phyloP scores from a whole-genome alignment of 805 yeast species.

The Kuraishia piskuri region DNA sequence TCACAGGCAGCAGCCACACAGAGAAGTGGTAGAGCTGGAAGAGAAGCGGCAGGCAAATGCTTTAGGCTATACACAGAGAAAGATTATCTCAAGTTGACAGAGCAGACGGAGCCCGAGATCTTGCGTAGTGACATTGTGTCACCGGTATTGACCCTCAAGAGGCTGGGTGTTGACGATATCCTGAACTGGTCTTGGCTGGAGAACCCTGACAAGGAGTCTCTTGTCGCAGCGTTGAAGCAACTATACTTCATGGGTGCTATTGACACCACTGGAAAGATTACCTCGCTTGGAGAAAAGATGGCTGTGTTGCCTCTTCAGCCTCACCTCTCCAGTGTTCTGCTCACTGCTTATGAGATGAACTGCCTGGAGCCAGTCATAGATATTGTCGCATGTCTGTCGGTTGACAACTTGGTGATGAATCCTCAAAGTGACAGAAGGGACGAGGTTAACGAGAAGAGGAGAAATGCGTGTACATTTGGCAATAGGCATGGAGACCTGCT shows the following conservation, averaged over 20 bases:
- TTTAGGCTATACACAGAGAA: slow-evolving; percentile 74
- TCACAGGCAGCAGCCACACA: slow-evolving; percentile 94
- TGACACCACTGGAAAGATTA: slow-evolving; percentile 66
- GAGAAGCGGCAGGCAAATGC: slow-evolving; percentile 90
- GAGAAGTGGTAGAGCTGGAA: slow-evolving; percentile 98
- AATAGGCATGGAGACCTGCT: slow-evolving; percentile 72
- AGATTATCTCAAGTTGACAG: slow-evolving; percentile 53
- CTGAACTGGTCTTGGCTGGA: slow-evolving; percentile 90
- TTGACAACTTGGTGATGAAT: slow-evolving; percentile 76
- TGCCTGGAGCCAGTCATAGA: slow-evolving; percentile 65
- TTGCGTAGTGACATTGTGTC: slow-evolving; percentile 76
- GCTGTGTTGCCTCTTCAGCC: slow-evolving; percentile 90
- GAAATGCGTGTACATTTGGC: slow-evolving; percentile 66
- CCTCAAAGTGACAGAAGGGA: slow-evolving; percentile 79
- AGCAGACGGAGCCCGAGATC: slow-evolving; percentile 91
- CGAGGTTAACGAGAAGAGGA: slow-evolving; percentile 70
- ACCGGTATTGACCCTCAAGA: slow-evolving; percentile 78
- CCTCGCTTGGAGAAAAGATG: slow-evolving; percentile 77
- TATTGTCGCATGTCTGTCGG: slow-evolving; percentile 87
- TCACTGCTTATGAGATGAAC: slow-evolving; percentile 51
- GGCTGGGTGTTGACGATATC: slow-evolving; percentile 75
- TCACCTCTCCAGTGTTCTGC: slow-evolving; percentile 75
- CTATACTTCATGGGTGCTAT: slow-evolving; percentile 75
- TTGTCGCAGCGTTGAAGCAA: slow-evolving; percentile 69
- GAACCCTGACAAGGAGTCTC: slow-evolving; percentile 73